Conservation (phyloP, 345 rosid species). For the Syzygium oleosum region DNA sequence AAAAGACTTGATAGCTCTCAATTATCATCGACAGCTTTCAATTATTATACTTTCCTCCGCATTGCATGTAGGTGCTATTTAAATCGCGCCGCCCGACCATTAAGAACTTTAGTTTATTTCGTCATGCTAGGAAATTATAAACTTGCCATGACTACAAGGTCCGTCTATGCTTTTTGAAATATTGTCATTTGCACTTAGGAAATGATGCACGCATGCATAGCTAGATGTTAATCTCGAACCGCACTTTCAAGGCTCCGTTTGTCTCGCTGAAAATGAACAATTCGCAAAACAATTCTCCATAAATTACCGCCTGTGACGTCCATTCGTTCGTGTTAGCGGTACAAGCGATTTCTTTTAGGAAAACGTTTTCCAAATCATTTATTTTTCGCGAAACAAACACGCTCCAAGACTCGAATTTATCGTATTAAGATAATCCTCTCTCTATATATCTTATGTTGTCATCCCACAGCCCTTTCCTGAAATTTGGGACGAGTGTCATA, state of each 20-base stretch:
- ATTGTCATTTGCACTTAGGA: neutral
- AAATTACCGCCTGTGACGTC: neutral
- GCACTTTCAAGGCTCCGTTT: neutral
- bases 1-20: neutral
- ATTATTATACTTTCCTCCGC: neutral
- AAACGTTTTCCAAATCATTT: neutral
- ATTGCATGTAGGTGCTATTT: neutral
- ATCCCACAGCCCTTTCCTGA: neutral
- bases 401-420: neutral
- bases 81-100: neutral
- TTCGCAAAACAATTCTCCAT: neutral
- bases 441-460: neutral
- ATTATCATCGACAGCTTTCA: neutral
- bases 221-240: neutral
- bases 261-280: neutral
- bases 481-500: neutral
- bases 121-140: neutral
- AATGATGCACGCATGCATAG: neutral
- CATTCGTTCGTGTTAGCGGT: neutral
- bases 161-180: neutral
- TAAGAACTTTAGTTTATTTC: neutral
- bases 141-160: neutral
- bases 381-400: accelerated
- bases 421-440: too few species aligned
- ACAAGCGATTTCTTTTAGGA: neutral